Conservation (phyloP, 352 stramenopile genomes). For the Aphanomyces euteiches region DNA sequence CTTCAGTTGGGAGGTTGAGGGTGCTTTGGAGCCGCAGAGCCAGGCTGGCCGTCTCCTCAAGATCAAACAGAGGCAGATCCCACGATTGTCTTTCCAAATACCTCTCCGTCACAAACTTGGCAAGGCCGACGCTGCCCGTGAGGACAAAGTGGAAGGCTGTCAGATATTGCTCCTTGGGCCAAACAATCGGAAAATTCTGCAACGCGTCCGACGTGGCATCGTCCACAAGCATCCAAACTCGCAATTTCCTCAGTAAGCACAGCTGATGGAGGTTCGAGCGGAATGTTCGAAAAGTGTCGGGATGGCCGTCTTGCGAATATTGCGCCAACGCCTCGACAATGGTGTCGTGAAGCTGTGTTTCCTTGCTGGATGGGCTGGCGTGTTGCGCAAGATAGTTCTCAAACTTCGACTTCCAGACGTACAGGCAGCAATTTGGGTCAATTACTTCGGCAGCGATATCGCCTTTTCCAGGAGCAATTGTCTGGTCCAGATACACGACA, state of each 20-base stretch:
- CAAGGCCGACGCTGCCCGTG: not conserved
- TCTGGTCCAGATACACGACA: not conserved
- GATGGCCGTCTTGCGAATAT: too few relatives aligned
- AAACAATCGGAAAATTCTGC: not conserved
- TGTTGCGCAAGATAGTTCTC: conserved; percentile 1
- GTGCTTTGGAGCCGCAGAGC: not conserved
- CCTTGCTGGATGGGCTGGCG: too few relatives aligned
- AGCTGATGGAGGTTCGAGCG: too few relatives aligned
- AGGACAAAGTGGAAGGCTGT: not conserved
- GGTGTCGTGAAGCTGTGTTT: too few relatives aligned
- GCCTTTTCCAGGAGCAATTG: not conserved
- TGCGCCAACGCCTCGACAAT: too few relatives aligned
- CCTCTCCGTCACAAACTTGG: not conserved
- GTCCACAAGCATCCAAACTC: not conserved
- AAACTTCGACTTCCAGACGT: not conserved
- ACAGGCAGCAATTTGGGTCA: not conserved
- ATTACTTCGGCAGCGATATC: not conserved
- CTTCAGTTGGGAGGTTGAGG: not conserved
- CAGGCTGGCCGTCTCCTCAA: not conserved
- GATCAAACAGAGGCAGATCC: not conserved
- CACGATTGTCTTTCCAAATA: not conserved
- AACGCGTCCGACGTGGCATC: not conserved
- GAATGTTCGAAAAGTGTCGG: too few relatives aligned
- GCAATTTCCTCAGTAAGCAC: not conserved
- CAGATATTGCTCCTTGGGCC: not conserved